Conservation (phyloP, 345 rosid genomes). For the Syzygium jambos region DNA sequence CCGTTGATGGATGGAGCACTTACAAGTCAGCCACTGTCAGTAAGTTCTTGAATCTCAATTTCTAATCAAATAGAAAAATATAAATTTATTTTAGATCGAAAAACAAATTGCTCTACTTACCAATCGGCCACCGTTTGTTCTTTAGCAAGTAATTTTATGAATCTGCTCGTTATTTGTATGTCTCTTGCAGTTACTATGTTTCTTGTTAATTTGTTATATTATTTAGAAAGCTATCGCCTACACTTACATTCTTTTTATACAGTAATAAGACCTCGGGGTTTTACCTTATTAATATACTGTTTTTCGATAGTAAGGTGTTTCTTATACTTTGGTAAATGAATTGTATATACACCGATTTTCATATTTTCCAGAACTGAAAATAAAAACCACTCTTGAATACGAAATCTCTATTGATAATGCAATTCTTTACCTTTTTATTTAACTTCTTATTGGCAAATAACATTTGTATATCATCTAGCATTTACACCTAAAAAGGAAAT, state of each 20-base stretch:
- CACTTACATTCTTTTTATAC: neutral
- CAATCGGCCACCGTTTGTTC: neutral
- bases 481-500: neutral
- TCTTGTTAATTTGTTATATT: no score
- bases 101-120: neutral
- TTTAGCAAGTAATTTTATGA: neutral
- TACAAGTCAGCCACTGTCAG: slow-evolving; percentile 15
- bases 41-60: neutral
- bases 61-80: neutral
- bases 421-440: neutral
- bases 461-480: neutral
- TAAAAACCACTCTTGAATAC: neutral
- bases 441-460: no score
- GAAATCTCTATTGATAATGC: neutral
- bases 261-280: neutral
- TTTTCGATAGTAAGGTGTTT: neutral
- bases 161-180: neutral
- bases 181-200: neutral
- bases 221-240: neutral
- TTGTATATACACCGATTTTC: neutral
- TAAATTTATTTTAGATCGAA: neutral
- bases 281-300: neutral
- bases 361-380: neutral
- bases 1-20: slow-evolving; percentile 9
- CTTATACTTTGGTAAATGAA: neutral